phyloP scores from a whole-genome alignment of 2,329 filamentous ascomycete species.

The Bipolaris gigantea region DNA sequence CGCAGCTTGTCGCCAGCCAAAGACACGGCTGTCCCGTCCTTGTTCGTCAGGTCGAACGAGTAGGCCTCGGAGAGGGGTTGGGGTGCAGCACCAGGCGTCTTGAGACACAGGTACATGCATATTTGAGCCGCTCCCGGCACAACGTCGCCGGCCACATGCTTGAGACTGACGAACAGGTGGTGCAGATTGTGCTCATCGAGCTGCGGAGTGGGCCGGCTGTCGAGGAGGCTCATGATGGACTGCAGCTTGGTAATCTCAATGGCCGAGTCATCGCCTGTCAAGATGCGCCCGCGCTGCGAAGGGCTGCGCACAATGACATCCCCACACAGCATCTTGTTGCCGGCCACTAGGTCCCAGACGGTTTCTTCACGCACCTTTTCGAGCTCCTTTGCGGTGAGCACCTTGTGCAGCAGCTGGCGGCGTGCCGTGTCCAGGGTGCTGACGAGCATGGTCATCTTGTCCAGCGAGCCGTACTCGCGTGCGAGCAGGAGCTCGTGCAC shows the following conservation, averaged over 20 bases:
- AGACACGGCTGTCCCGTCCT: conserved; percentile 69
- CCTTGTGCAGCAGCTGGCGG: conserved; percentile 89
- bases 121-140: conserved; percentile 72
- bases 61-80: conserved; percentile 80
- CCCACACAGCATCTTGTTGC: conserved; percentile 90
- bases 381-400: conserved; percentile 85
- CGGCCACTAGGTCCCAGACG: conserved; percentile 91
- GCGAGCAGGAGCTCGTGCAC: conserved; percentile 87
- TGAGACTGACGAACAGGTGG: conserved; percentile 81
- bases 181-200: conserved; percentile 74
- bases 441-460: conserved; percentile 79
- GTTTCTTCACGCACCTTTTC: conserved; percentile 80
- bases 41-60: conserved; percentile 73
- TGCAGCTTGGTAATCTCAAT: conserved; percentile 89
- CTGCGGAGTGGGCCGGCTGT: conserved; percentile 72
- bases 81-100: conserved; percentile 64
- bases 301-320: conserved; percentile 96
- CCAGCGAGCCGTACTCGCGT: conserved; percentile 77
- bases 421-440: conserved; percentile 80
- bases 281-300: conserved; percentile 74
- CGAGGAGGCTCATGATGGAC: conserved; percentile 91
- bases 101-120: conserved; percentile 75
- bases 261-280: conserved; percentile 91
- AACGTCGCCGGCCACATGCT: conserved; percentile 75
- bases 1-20: conserved; percentile 70